Evolutionary conservation across 345 rosid genomes (phyloP).

Genomic region (Gossypium raimondii): DNA sequence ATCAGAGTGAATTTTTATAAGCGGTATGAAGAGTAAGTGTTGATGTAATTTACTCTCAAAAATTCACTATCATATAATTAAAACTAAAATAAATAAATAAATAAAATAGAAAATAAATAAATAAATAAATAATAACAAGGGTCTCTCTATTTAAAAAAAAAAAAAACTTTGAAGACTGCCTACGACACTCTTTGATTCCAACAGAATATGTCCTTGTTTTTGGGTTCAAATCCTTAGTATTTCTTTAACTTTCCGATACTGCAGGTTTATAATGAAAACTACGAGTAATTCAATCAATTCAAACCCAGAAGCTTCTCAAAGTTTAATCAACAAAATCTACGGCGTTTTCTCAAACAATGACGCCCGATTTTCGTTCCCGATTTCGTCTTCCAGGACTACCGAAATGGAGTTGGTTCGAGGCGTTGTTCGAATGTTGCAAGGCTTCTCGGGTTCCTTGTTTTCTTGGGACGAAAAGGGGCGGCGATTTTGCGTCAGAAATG

Average conservation of each 20-base stretch:
- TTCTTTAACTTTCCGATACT: background rate
- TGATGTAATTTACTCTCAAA: no score
- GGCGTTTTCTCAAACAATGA: slow-evolving; percentile 36
- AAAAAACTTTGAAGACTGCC: background rate
- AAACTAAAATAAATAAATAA: no score
- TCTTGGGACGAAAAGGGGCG: slow-evolving; percentile 50
- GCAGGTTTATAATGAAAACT: background rate
- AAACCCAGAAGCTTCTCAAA: slow-evolving; percentile 17
- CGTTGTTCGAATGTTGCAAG: slow-evolving; percentile 70
- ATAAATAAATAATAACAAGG: no score
- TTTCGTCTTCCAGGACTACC: slow-evolving; percentile 37
- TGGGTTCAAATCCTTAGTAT: background rate
- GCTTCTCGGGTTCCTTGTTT: slow-evolving; percentile 58
- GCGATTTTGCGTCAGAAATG: slow-evolving; percentile 39
- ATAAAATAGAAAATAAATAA: no score
- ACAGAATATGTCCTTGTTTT: background rate
- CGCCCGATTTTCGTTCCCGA: slow-evolving; percentile 31
- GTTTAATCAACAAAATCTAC: slow-evolving; percentile 35
- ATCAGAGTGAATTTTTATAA: no score
- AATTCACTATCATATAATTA: no score
- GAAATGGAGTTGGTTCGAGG: slow-evolving; percentile 67
- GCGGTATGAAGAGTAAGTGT: no score
- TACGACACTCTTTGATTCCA: background rate
- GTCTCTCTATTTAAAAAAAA: no score
- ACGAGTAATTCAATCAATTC: background rate